phyloP scores from a whole-genome alignment of 371 early-diverging fungal species.

The Saksenaea oblongispora region DNA sequence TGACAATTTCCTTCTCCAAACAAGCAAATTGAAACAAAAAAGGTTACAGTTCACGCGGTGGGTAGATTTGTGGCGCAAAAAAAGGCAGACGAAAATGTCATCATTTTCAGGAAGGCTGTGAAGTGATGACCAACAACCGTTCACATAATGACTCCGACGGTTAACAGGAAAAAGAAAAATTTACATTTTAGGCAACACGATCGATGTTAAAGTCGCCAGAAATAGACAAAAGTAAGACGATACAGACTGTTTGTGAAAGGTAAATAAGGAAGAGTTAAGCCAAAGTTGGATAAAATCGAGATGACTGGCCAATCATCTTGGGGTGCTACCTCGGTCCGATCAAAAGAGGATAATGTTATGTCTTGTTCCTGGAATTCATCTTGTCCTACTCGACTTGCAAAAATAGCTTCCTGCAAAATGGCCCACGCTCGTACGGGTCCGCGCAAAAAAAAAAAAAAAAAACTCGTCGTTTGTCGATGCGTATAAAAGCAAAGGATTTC shows the following conservation, averaged over 20 bases:
- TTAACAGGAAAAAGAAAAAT: background rate
- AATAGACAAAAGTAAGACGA: background rate
- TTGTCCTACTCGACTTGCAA: constrained; percentile 14
- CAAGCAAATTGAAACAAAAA: background rate
- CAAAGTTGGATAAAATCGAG: constrained; percentile 2
- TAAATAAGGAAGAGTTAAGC: background rate
- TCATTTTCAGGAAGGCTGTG: background rate
- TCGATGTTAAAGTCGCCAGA: background rate
- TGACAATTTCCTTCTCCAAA: background rate
- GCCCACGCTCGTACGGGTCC: constrained; percentile 5
- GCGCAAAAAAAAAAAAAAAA: constrained; percentile 9
- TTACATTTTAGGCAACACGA: constrained; percentile 2
- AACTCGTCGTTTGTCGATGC: background rate
- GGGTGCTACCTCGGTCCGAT: constrained; percentile 21
- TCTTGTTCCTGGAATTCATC: constrained; percentile 24
- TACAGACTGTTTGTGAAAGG: background rate
- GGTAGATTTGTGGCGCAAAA: background rate
- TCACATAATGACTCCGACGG: background rate
- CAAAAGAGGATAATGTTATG: constrained; percentile 11
- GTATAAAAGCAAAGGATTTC: background rate
- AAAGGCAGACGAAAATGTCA: background rate
- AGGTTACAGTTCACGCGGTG: background rate
- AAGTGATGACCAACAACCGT: background rate
- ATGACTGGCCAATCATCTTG: background rate
- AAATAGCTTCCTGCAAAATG: constrained; percentile 12